phyloP scores from a whole-genome alignment of 139 green algal species.

The Chlorella sp. region DNA sequence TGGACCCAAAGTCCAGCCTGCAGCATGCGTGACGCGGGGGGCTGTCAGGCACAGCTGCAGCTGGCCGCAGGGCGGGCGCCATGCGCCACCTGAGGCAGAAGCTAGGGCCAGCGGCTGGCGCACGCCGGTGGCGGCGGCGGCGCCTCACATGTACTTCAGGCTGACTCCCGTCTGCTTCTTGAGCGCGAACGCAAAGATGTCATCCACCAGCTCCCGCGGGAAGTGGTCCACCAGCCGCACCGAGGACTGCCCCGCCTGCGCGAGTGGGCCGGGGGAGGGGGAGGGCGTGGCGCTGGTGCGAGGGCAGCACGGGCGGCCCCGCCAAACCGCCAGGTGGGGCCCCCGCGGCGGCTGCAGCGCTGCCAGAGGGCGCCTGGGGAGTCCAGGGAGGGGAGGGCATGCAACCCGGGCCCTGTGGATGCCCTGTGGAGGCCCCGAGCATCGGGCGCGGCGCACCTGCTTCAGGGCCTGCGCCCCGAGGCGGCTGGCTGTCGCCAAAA shows the following conservation, averaged over 20 bases:
- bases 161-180: conserved; percentile 97
- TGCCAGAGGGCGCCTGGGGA: no score
- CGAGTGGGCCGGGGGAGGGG: no score
- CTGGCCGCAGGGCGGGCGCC: no score
- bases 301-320: no score
- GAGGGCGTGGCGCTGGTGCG: no score
- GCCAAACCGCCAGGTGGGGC: no score
- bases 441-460: neutral
- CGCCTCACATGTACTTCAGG: conserved; percentile 85
- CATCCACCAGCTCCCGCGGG: conserved; percentile 73
- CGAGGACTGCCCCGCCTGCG: no score
- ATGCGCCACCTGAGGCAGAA: neutral
- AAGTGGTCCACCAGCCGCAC: conserved; percentile 25
- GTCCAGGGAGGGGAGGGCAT: no score
- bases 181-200: conserved; percentile 89
- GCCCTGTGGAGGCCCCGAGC: no score
- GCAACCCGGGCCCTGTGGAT: no score
- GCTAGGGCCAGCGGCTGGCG: neutral
- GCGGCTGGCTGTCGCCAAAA: neutral
- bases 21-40: neutral
- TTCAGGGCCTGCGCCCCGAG: neutral
- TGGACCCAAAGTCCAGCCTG: conserved; percentile 97
- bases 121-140: neutral
- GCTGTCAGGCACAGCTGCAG: neutral
- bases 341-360: no score